Evolutionary conservation across 2,329 filamentous ascomycete species (phyloP).

Genomic region (Scortechinia acanthostroma): DNA sequence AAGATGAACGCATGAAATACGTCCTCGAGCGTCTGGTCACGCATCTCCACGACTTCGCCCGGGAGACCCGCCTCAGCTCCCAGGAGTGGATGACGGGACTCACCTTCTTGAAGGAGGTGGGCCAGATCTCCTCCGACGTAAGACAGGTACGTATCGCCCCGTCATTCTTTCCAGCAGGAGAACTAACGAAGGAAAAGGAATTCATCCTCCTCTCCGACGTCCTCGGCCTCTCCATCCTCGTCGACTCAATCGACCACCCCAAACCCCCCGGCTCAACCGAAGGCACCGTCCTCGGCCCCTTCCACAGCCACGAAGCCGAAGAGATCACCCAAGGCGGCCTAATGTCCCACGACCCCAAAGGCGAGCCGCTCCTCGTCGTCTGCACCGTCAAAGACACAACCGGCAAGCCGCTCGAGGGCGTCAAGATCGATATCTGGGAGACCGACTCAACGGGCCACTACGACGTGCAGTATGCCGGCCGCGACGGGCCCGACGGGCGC

Average conservation of each 20-base stretch:
- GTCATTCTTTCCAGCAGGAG: constrained; percentile 3
- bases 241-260: constrained; percentile 78
- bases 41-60: constrained; percentile 75
- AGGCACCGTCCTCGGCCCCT: constrained; percentile 74
- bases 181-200: constrained; percentile 36
- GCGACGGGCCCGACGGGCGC: constrained; percentile 61
- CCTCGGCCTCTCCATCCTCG: constrained; percentile 71
- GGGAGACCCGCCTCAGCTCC: constrained; percentile 70
- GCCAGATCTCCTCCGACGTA: constrained; percentile 68
- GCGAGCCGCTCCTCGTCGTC: constrained; percentile 65
- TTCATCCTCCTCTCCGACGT: constrained; percentile 79
- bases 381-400: constrained; percentile 62
- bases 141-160: constrained; percentile 47
- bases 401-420: constrained; percentile 54
- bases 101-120: constrained; percentile 64
- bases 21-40: constrained; percentile 67
- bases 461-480: constrained; percentile 69
- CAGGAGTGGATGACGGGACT: constrained; percentile 74
- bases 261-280: constrained; percentile 67
- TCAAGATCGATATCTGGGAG: constrained; percentile 79
- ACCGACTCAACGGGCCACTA: constrained; percentile 76
- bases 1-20: constrained; percentile 61
- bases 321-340: constrained; percentile 41
- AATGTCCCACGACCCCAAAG: constrained; percentile 64
- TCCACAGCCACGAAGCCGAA: constrained; percentile 74